Conservation (phyloP, 371 early-diverging fungal species). For the Mucor lusitanicus region DNA sequence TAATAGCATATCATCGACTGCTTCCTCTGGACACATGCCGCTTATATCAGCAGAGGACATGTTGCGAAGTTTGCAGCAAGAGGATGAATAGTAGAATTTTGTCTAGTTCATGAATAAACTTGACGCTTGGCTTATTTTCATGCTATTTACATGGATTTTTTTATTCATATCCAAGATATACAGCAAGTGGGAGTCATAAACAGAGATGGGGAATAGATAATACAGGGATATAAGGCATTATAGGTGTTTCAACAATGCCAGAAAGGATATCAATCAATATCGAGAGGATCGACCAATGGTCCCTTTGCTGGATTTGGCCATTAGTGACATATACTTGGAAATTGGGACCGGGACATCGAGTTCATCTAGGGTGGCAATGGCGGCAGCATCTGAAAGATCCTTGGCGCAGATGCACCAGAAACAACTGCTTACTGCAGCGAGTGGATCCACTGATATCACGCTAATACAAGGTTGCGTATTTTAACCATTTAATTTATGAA, state of each 20-base stretch:
- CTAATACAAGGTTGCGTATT: no score
- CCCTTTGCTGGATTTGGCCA: slow-evolving; percentile 13
- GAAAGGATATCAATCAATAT: slow-evolving; percentile 23
- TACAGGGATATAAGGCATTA: background rate
- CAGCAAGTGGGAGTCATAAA: slow-evolving; percentile 7
- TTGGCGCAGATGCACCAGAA: slow-evolving; percentile 8
- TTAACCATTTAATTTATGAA: no score
- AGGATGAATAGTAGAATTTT: slow-evolving; percentile 11
- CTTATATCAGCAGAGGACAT: slow-evolving; percentile 28
- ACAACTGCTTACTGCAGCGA: slow-evolving; percentile 20
- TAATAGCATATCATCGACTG: slow-evolving; percentile 3
- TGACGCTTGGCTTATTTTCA: no score
- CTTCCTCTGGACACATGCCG: slow-evolving; percentile 9
- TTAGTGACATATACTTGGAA: slow-evolving; percentile 24
- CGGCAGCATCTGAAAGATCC: no score
- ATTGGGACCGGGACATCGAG: slow-evolving; percentile 20
- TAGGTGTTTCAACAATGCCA: slow-evolving; percentile 6
- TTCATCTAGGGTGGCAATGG: background rate
- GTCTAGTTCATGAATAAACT: no score
- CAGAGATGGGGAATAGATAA: slow-evolving; percentile 5
- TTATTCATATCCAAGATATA: slow-evolving; percentile 9
- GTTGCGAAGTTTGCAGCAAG: slow-evolving; percentile 18
- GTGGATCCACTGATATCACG: no score
- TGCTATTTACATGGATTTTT: slow-evolving; percentile 9
- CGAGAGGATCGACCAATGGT: slow-evolving; percentile 18